phyloP scores from a whole-genome alignment of 768 basidiomycete species.

The Suillus discolor region DNA sequence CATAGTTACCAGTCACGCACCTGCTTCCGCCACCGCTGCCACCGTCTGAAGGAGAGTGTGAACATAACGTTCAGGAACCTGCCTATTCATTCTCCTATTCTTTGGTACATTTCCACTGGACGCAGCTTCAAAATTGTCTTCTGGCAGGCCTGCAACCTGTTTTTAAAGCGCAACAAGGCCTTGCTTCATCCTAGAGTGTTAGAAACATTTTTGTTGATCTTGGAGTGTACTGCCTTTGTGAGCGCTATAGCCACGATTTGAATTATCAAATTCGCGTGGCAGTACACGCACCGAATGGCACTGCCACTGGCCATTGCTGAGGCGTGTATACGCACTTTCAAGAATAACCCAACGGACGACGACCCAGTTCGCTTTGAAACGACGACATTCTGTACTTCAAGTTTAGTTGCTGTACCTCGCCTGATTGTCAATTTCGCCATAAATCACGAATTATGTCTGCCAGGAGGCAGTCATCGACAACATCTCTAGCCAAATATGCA shows the following conservation, averaged over 20 bases:
- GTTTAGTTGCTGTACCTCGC: conserved; percentile 19
- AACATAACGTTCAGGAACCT: conserved; percentile 6
- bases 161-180: conserved; percentile 19
- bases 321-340: conserved; percentile 8
- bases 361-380: conserved; percentile 2
- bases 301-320: conserved; percentile 5
- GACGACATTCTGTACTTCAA: conserved; percentile 20
- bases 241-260: background rate
- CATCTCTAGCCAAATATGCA: conserved; percentile 74
- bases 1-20: conserved; percentile 64
- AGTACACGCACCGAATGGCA: conserved; percentile 2
- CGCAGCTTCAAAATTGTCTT: conserved; percentile 48
- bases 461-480: conserved; percentile 79
- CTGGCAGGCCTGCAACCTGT: conserved; percentile 41
- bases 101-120: conserved; percentile 75
- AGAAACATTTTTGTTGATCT: conserved; percentile 67
- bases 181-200: conserved; percentile 37
- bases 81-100: conserved; percentile 80
- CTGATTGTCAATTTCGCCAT: conserved; percentile 16
- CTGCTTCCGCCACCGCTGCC: conserved; percentile 81
- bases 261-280: conserved; percentile 5
- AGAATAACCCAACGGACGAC: conserved; percentile 4
- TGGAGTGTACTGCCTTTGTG: conserved; percentile 9
- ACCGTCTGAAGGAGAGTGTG: conserved; percentile 45
- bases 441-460: conserved; percentile 56